Evolutionary conservation across 2,329 filamentous ascomycete species (phyloP), one percentile per base, ranked within the genome.

Genomic region (Coniochaeta hoffmannii): DNA sequence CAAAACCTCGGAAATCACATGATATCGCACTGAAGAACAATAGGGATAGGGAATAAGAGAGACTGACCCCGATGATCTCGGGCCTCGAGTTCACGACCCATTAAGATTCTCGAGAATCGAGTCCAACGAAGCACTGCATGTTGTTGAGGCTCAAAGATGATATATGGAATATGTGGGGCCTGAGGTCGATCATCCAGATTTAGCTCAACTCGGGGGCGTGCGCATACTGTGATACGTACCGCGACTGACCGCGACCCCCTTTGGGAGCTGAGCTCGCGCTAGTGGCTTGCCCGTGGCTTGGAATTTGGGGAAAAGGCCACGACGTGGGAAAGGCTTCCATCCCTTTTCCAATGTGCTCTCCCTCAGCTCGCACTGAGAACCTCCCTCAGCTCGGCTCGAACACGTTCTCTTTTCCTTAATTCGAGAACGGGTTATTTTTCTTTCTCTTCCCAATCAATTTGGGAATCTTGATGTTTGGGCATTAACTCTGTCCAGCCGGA

Each of bases 281-380:
- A 19, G 36, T 41, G 17, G 19, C 36, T 41, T 19, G 17, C 12
- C n/a, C 3, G 34, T 17, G 34, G 34, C 34, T 36, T 36, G 36
- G 7, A 24, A 2, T 11, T 34, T 31, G 49, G 28, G 49, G 49
- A 51, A 50, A 51, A 51, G 49, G 49, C 49, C 49, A 51, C 49
- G 49, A 51, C 49, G 44, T 50, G 44, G 28, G 44, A 51, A 32
- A 51, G 49, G 36, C 36, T 31, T 50, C 44, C 49, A 51, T 51
- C 49, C 49, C 49, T 51, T 51, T 51, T 51, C 30, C 49, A 31
- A 9, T 51, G 26, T n/a, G n/a, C n/a, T n/a, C 31, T 31, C 28
- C 49, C n/a, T 51, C 44, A 50, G 44, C 44, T 31, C 28, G n/a
- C 7, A 9, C 44, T 24, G 44, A 50, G 24, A n/a, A 19, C 49